Conservation (phyloP, 1,284 basidiomycete species). For the Irpex rosettiformis region DNA sequence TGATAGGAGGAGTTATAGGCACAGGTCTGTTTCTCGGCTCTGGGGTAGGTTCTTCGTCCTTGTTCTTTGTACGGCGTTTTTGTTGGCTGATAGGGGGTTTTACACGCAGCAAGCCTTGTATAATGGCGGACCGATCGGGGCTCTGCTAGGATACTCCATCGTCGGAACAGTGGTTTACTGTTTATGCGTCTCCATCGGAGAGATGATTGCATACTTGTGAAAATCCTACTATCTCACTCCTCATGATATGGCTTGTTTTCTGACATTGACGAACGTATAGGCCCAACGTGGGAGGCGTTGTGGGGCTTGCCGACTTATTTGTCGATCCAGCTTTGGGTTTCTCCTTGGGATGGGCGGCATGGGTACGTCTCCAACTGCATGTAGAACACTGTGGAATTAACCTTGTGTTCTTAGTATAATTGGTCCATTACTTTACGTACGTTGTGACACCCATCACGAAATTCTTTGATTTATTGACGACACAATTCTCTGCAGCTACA, state of each 20-base stretch:
- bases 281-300: conserved; percentile 80
- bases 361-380: conserved; percentile 19
- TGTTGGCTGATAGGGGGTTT: conserved; percentile 35
- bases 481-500: conserved; percentile 17
- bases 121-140: conserved; percentile 57
- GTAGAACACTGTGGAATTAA: neutral
- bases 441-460: neutral
- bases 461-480: neutral
- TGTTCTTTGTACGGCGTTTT: neutral
- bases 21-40: conserved; percentile 45
- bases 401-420: conserved; percentile 22
- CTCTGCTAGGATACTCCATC: conserved; percentile 57
- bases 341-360: conserved; percentile 30
- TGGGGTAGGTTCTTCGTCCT: conserved; percentile 19
- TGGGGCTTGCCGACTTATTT: conserved; percentile 58
- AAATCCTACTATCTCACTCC: neutral
- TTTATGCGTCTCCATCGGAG: conserved; percentile 33
- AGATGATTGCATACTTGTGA: conserved; percentile 32
- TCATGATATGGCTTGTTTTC: no score
- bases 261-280: no score
- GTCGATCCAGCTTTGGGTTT: conserved; percentile 29
- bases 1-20: conserved; percentile 41
- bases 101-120: conserved; percentile 47
- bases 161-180: conserved; percentile 46
- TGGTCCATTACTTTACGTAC: conserved; percentile 30